Evolutionary conservation across 2,329 filamentous ascomycete species (phyloP).

Genomic region (Fusarium poae): DNA sequence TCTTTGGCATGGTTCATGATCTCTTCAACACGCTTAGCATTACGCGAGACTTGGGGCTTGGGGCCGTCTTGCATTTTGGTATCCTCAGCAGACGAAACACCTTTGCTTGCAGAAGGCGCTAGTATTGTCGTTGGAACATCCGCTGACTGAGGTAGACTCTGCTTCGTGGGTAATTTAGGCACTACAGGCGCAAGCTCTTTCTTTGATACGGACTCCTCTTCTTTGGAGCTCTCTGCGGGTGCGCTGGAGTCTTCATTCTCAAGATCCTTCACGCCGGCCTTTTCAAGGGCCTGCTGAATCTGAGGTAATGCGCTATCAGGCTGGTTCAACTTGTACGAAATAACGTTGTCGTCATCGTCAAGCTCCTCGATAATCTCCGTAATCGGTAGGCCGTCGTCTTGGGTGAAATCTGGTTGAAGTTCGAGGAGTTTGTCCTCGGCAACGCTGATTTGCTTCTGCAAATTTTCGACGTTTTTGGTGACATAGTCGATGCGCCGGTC

Average conservation of each 20-base stretch:
- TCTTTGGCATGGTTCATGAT: slow-evolving; percentile 70
- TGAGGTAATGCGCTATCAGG: slow-evolving; percentile 76
- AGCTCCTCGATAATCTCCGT: slow-evolving; percentile 94
- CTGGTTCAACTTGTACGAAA: slow-evolving; percentile 75
- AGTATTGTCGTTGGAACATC: slow-evolving; percentile 12
- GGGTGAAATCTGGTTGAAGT: slow-evolving; percentile 70
- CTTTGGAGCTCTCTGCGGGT: slow-evolving; percentile 4
- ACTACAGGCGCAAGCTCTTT: not conserved
- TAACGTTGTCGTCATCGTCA: slow-evolving; percentile 88
- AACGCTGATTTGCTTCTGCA: slow-evolving; percentile 78
- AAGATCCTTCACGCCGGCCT: slow-evolving; percentile 76
- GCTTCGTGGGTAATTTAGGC: slow-evolving; percentile 9
- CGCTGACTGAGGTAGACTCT: slow-evolving; percentile 1
- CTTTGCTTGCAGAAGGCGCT: slow-evolving; percentile 60
- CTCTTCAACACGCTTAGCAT: slow-evolving; percentile 64
- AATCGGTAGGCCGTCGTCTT: slow-evolving; percentile 80
- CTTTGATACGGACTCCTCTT: not conserved
- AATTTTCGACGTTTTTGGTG: slow-evolving; percentile 79
- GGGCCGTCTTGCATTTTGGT: slow-evolving; percentile 63
- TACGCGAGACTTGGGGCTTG: slow-evolving; percentile 54
- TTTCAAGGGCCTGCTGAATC: slow-evolving; percentile 78
- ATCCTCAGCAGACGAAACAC: slow-evolving; percentile 73
- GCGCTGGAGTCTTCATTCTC: slow-evolving; percentile 25
- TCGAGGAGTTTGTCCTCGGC: slow-evolving; percentile 78
- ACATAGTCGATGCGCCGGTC: slow-evolving; percentile 89